Evolutionary conservation across 2,329 filamentous ascomycete species (phyloP).

Genomic region (Calonectria crousiana): DNA sequence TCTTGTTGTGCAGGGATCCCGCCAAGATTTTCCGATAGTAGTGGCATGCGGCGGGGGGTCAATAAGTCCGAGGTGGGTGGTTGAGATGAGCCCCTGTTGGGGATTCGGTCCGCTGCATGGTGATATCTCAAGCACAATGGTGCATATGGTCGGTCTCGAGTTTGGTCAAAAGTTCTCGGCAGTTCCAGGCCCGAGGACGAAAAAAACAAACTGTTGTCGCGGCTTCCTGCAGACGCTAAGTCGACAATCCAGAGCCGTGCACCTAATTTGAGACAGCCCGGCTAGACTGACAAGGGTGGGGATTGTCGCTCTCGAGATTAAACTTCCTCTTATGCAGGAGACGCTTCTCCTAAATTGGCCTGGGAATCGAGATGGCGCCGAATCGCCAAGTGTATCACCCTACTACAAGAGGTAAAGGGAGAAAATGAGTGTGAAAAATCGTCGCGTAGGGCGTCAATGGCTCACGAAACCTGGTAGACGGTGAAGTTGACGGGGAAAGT

Average conservation of each 20-base stretch:
- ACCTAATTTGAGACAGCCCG: conserved; percentile 32
- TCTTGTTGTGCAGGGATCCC: conserved; percentile 3
- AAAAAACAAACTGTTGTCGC: conserved; percentile 13
- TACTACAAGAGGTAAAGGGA: conserved; percentile 7
- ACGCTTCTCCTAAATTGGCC: conserved; percentile 20
- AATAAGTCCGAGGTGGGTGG: conserved; percentile 19
- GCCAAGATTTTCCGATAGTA: conserved; percentile 17
- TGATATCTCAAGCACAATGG: background rate
- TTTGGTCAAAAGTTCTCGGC: background rate
- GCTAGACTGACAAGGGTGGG: conserved; percentile 27
- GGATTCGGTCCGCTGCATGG: conserved; percentile 12
- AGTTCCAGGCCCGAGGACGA: background rate
- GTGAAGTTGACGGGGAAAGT: conserved; percentile 49
- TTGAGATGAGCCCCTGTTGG: conserved; percentile 6
- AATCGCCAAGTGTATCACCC: conserved; percentile 11
- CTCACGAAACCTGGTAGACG: conserved; percentile 50
- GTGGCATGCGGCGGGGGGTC: background rate
- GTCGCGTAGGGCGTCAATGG: conserved; percentile 13
- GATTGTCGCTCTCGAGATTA: conserved; percentile 27
- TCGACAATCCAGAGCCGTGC: conserved; percentile 24
- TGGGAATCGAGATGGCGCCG: conserved; percentile 23
- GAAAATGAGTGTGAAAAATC: background rate
- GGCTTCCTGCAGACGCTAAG: conserved; percentile 36
- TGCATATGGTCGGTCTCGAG: background rate
- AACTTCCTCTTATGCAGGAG: conserved; percentile 32